Evolutionary conservation across 495 filamentous ascomycete genomes (phyloP), one percentile per base, ranked within the genome.

Genomic region (Penicillium crystallinum): DNA sequence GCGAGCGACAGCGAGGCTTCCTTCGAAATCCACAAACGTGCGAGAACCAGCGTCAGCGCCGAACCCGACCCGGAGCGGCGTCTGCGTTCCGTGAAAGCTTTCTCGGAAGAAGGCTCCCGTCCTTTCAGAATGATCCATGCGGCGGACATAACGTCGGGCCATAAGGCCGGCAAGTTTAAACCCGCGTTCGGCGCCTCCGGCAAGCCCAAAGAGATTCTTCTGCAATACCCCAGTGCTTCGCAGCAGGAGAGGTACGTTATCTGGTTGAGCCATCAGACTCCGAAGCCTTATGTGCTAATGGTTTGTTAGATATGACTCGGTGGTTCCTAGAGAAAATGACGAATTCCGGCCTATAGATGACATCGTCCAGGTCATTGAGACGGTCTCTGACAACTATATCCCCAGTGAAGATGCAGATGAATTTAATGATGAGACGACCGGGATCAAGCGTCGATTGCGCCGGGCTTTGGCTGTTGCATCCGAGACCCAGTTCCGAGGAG

Each of bases 311-410:
- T 97, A 90, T 61, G 77, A 92, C 49, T 81, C 91, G 7, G 86
- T 91, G 27, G 79, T 79, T 46, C 85, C 88, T 14, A 82, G 82
- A 53, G 88, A 93, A 35, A 81, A 74, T 27, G 79, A 85, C 49
- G 82, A 93, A 59, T 96, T 96, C 71, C 84, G 89, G 55, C 86
- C 91, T 5, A 70, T 91, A 49, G 81, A 86, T 58, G 93, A 97
- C 56, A 96, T 97, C 54, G 75, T 86, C 47, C 78, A 85, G 42
- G 86, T 89, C 12, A 83, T 96, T 41, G 81, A 90, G 51, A 77
- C 79, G 22, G 85, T 96, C 21, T 77, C 82, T 21, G 76, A 81
- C 27, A 78, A 83, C 61, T 95, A 96, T 68, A 78, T 96, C 21
- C 84, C 85, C 17, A 73, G 81, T 11, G 78, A 80, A 18, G 73